A percentile compares a stretch with the other conserved stretches of the same genome.
These are phyloP conservation scores for Aspergillus biplanus DNA, from an alignment of 495 filamentous ascomycete species.

Conservation along the genomic window DNA sequence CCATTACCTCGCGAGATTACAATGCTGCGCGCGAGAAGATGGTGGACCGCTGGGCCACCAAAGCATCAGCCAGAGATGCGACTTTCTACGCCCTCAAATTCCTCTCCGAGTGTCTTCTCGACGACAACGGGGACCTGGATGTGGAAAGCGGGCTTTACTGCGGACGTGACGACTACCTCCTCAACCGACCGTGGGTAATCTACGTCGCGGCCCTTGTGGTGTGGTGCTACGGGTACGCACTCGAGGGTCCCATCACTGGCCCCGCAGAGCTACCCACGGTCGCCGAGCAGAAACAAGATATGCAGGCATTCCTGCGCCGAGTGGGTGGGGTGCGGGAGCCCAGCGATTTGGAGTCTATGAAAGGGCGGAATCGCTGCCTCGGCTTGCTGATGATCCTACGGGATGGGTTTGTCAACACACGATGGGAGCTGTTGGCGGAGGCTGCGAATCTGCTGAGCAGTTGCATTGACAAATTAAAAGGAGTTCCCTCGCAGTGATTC, in stretches of 20 bases:
- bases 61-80: conserved; percentile 88
- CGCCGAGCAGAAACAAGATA: conserved; percentile 72
- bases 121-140: conserved; percentile 38
- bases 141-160: conserved; percentile 57
- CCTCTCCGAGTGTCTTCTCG: conserved; percentile 75
- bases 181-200: conserved; percentile 96
- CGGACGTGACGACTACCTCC: conserved; percentile 84
- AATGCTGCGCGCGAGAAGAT: conserved; percentile 80
- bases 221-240: conserved; percentile 92
- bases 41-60: conserved; percentile 88
- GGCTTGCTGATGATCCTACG: conserved; percentile 82
- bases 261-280: conserved; percentile 55
- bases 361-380: conserved; percentile 79
- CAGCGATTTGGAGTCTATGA: conserved; percentile 75
- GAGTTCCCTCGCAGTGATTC: conserved; percentile 3
- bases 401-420: conserved; percentile 76
- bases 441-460: conserved; percentile 78
- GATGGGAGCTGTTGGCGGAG: conserved; percentile 92
- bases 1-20: conserved; percentile 81
- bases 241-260: conserved; percentile 74
- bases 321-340: conserved; percentile 78
- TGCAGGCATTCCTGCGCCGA: conserved; percentile 75
- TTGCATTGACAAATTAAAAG: conserved; percentile 67
- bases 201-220: conserved; percentile 92
- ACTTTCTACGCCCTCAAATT: conserved; percentile 93